Evolutionary conservation across 352 stramenopile genomes (phyloP).

Genomic region (Phytophthora megakarya): DNA sequence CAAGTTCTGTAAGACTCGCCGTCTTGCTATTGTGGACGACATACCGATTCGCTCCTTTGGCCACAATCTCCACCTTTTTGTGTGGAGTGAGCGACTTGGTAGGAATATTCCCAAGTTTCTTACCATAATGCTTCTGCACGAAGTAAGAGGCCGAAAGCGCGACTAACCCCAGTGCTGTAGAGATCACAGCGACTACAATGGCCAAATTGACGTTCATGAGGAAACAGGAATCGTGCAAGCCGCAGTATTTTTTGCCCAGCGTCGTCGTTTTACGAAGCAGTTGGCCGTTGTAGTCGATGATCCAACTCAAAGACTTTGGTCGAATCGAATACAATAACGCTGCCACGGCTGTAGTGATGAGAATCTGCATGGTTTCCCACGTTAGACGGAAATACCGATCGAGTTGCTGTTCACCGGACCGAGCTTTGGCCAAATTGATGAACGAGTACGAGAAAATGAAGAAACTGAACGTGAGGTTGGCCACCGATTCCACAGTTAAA

Average conservation of each 20-base stretch:
- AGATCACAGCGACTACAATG: constrained; percentile 16
- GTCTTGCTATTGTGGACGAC: constrained; percentile 2
- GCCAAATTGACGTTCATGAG: constrained; percentile 31
- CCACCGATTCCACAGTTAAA: constrained; percentile 22
- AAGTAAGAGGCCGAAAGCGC: constrained; percentile 17
- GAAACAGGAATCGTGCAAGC: constrained; percentile 35
- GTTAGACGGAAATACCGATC: constrained; percentile 40
- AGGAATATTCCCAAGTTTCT: constrained; percentile 1
- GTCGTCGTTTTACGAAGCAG: constrained; percentile 24
- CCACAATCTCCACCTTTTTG: constrained; percentile 20
- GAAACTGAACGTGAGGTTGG: constrained; percentile 30
- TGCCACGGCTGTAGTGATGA: constrained; percentile 18
- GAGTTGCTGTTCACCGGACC: constrained; percentile 35
- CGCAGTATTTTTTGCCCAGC: constrained; percentile 31
- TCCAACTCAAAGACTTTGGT: constrained; percentile 24
- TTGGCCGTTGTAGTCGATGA: constrained; percentile 31
- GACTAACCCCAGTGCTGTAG: constrained; percentile 5
- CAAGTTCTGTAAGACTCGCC: background rate
- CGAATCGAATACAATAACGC: constrained; percentile 13
- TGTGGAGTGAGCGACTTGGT: background rate
- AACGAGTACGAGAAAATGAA: constrained; percentile 35
- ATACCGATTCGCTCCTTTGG: constrained; percentile 22
- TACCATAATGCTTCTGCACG: constrained; percentile 27
- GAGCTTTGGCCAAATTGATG: constrained; percentile 30
- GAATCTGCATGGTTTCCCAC: constrained; percentile 34